Evolutionary conservation across 208 protist species (phyloP).

Genomic region (Acanthamoeba triangularis): DNA sequence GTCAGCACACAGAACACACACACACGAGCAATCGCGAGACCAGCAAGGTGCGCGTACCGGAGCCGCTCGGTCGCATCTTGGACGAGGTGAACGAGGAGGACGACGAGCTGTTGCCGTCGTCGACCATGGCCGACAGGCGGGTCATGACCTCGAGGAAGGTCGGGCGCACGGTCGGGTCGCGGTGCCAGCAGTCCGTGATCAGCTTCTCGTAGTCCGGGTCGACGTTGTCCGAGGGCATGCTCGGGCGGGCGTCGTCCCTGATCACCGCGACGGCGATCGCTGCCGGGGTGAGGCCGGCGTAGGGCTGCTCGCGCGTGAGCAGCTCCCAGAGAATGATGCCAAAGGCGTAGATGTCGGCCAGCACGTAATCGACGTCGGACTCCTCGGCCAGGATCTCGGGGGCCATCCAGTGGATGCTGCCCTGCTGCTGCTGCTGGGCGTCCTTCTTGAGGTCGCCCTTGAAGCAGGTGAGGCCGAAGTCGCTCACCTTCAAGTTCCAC

Average conservation of each 20-base stretch:
- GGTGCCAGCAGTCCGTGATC: constrained; percentile 39
- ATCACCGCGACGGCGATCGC: constrained; percentile 55
- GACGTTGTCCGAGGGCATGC: background rate
- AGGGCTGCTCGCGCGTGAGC: constrained; percentile 36
- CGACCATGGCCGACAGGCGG: constrained; percentile 10
- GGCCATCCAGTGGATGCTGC: constrained; percentile 37
- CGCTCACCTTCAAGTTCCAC: constrained; percentile 81
- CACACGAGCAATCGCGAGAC: background rate
- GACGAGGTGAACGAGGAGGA: background rate
- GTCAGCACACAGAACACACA: background rate
- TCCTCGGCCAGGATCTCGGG: constrained; percentile 19
- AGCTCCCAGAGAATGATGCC: constrained; percentile 75
- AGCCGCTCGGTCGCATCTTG: background rate
- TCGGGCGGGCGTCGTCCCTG: constrained; percentile 1
- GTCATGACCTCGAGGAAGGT: constrained; percentile 70
- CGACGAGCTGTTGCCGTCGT: background rate
- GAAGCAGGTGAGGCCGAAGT: constrained; percentile 32
- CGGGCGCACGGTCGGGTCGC: constrained; percentile 59
- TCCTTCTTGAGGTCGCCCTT: background rate
- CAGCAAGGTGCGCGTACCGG: background rate
- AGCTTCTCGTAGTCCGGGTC: constrained; percentile 10
- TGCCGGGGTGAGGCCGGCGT: background rate
- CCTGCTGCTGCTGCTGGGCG: background rate
- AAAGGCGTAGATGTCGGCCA: constrained; percentile 35
- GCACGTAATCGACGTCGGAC: background rate